phyloP scores from a whole-genome alignment of 257 asterid species.

The Gentiana macrophylla region DNA sequence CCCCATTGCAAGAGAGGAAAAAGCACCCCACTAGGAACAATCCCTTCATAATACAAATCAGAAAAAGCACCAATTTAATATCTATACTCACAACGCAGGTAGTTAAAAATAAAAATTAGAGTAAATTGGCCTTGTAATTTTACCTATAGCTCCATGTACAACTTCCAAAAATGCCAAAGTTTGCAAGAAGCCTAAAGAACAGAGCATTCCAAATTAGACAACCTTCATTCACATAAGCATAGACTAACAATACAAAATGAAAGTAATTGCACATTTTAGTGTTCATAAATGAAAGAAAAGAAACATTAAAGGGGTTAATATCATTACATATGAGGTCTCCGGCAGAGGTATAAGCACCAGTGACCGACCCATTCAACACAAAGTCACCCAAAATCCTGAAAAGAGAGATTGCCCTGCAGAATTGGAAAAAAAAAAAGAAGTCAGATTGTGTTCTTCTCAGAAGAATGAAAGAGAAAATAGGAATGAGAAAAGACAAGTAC shows the following conservation, averaged over 20 bases:
- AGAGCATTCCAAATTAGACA: conserved; percentile 11
- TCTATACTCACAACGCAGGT: background rate
- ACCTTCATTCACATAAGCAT: background rate
- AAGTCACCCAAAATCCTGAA: conserved; percentile 42
- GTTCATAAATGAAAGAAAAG: background rate
- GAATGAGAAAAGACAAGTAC: conserved; percentile 20
- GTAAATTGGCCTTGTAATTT: background rate
- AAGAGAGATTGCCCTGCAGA: conserved; percentile 51
- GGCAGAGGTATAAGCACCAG: conserved; percentile 56
- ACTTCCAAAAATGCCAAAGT: conserved; percentile 86
- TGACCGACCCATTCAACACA: conserved; percentile 33
- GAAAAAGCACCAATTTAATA: background rate
- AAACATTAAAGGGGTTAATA: background rate
- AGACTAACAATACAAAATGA: background rate
- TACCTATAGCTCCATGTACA: conserved; percentile 83
- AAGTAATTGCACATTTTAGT: background rate
- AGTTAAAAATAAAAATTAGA: conserved; percentile 3
- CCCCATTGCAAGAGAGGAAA: conserved; percentile 98
- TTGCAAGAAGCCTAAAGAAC: conserved; percentile 59
- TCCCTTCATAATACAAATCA: conserved; percentile 32
- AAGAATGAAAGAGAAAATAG: background rate
- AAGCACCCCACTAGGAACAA: conserved; percentile 80
- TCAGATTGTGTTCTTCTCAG: background rate
- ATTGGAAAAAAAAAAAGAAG: conserved; percentile 5
- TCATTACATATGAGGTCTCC: conserved; percentile 64